Evolutionary conservation across 352 stramenopile genomes (phyloP).

Genomic region (Pythium rishiriense): DNA sequence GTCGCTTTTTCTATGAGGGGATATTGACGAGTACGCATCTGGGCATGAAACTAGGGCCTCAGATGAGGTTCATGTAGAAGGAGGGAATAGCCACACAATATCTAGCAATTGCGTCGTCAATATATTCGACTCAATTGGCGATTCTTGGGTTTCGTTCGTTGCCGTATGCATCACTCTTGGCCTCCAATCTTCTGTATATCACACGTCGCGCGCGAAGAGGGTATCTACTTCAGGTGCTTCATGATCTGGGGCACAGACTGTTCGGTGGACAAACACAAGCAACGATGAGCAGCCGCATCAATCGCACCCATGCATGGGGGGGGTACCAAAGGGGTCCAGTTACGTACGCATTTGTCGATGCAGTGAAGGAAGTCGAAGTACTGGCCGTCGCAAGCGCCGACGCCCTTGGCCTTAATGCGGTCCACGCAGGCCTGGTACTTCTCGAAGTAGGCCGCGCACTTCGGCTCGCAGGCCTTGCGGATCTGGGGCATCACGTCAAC

Average conservation of each 20-base stretch:
- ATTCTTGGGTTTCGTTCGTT: not conserved
- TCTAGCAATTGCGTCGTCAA: constrained; percentile 24
- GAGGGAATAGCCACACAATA: not conserved
- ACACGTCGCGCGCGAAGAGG: constrained; percentile 2
- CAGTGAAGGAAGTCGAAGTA: constrained; percentile 96
- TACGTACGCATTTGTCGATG: constrained; percentile 93
- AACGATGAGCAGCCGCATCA: not conserved
- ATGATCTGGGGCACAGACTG: constrained; percentile 93
- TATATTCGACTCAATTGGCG: constrained; percentile 22
- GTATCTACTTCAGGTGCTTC: constrained; percentile 91
- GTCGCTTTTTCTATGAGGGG: too few relatives aligned
- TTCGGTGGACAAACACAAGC: constrained; percentile 15
- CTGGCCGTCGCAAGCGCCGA: constrained; percentile 93
- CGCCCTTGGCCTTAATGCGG: constrained; percentile 90
- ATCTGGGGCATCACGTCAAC: constrained; percentile 94
- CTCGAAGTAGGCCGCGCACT: constrained; percentile 84
- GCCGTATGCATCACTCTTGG: constrained; percentile 9
- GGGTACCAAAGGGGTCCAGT: not conserved
- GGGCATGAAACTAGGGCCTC: too few relatives aligned
- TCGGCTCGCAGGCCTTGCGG: constrained; percentile 90
- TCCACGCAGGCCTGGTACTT: constrained; percentile 92
- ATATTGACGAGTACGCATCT: too few relatives aligned
- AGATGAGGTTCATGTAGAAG: not conserved
- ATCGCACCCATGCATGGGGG: too few relatives aligned
- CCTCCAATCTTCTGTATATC: constrained; percentile 18